These are phyloP conservation scores for Fusarium brachygibbosum DNA, from an alignment of 2,329 filamentous ascomycete species.

Conservation along the genomic window DNA sequence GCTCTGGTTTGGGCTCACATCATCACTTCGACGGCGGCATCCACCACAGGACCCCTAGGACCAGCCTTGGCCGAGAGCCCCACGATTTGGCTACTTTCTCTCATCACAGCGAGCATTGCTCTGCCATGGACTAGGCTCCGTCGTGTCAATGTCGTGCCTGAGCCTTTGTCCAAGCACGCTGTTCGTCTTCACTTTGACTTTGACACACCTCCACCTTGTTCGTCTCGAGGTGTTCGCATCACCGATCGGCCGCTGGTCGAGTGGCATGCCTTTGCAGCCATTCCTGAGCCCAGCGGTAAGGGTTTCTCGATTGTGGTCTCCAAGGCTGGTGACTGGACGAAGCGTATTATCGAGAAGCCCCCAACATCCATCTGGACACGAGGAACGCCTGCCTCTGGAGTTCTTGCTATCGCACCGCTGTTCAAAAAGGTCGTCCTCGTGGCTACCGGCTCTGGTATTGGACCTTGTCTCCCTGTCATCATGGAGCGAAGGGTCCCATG, in stretches of 20 bases:
- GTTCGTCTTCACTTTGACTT: constrained; percentile 76
- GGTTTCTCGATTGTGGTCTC: constrained; percentile 75
- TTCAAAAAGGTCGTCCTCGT: constrained; percentile 44
- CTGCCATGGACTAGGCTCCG: constrained; percentile 73
- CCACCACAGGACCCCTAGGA: constrained; percentile 11
- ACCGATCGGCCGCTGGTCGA: constrained; percentile 72
- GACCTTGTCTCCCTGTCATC: constrained; percentile 35
- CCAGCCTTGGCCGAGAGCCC: constrained; percentile 21
- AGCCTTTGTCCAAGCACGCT: constrained; percentile 76
- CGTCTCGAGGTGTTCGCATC: constrained; percentile 60
- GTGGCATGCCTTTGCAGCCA: constrained; percentile 78
- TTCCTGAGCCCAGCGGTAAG: constrained; percentile 64
- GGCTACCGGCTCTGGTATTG: constrained; percentile 39
- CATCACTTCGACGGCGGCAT: constrained; percentile 65
- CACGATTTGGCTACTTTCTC: constrained; percentile 16
- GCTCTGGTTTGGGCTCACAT: constrained; percentile 71
- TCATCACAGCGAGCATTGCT: constrained; percentile 31
- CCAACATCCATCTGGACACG: constrained; percentile 72
- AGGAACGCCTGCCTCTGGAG: constrained; percentile 70
- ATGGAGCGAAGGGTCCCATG: constrained; percentile 40
- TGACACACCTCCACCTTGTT: constrained; percentile 58
- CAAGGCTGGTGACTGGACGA: constrained; percentile 78
- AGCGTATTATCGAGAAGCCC: constrained; percentile 68
- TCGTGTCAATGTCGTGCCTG: constrained; percentile 70
- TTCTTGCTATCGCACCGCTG: constrained; percentile 31